Conservation (phyloP, 345 rosid genomes). For the Citrus glauca region DNA sequence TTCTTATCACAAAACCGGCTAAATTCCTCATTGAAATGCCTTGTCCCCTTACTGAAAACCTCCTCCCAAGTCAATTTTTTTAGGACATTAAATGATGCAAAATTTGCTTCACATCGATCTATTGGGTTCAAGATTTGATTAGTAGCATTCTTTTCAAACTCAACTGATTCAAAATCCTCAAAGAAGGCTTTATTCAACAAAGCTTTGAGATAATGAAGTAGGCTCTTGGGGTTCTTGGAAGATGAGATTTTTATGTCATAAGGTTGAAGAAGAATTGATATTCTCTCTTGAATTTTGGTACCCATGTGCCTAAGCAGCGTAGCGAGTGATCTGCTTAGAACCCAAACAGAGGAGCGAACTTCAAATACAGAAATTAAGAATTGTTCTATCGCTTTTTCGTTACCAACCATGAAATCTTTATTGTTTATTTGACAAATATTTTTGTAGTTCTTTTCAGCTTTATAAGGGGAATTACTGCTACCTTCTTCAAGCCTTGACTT, state of each 20-base stretch:
- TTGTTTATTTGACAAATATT: background rate
- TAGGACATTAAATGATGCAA: slow-evolving; percentile 51
- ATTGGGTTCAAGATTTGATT: slow-evolving; percentile 67
- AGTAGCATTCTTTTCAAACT: slow-evolving; percentile 55
- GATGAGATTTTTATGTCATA: slow-evolving; percentile 57
- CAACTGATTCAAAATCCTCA: slow-evolving; percentile 77
- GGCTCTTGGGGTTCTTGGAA: slow-evolving; percentile 54
- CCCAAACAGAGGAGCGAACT: slow-evolving; percentile 55
- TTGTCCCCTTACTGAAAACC: slow-evolving; percentile 76
- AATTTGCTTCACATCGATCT: slow-evolving; percentile 65
- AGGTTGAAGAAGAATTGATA: slow-evolving; percentile 69
- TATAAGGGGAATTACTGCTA: slow-evolving; percentile 33
- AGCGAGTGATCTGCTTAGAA: slow-evolving; percentile 61
- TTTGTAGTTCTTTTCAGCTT: slow-evolving; percentile 9
- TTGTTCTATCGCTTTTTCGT: slow-evolving; percentile 53
- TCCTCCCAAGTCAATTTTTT: slow-evolving; percentile 79
- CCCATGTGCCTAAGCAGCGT: slow-evolving; percentile 62
- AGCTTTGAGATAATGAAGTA: slow-evolving; percentile 64
- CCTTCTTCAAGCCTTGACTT: slow-evolving; percentile 79
- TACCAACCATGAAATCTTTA: slow-evolving; percentile 28
- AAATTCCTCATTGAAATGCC: slow-evolving; percentile 83
- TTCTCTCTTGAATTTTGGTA: slow-evolving; percentile 48
- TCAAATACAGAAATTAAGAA: slow-evolving; percentile 65
- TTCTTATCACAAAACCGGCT: slow-evolving; percentile 85
- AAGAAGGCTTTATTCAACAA: slow-evolving; percentile 68